Base-by-base conservation (phyloP, 192 early-diverging fungal genomes). In the Chytriomyces sp. region DNA sequence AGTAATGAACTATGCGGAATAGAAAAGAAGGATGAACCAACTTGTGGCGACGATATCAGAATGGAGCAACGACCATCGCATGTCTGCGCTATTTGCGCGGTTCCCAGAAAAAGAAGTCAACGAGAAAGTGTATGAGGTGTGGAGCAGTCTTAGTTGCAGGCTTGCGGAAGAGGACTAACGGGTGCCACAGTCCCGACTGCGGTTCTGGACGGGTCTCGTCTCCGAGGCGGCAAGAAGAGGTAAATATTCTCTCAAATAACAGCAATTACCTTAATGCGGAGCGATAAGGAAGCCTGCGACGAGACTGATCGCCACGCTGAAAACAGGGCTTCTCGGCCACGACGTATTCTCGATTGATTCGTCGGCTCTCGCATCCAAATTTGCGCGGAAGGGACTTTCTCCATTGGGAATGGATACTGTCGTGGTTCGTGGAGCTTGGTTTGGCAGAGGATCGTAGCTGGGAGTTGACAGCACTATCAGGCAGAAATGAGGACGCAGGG, bases 41-140 rank as follows among this genome's bases (percentile, higher is more conserved):
- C n/a, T n/a, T n/a, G n/a, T n/a, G n/a, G n/a, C n/a, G n/a, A n/a
- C n/a, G n/a, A n/a, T n/a, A n/a, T 49, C 60, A 14, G 34, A 62
- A 28, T 62, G 60, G 60, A 39, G 19, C 36, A 62, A 37, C 36
- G 60, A 62, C 34, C 19, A 62, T 8, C 60, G 60, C 19, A 62
- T 62, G 60, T 8, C 8, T 19, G 36, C 31, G 8, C 60, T 62
- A 12, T 62, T 62, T 62, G 12, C 60, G 17, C 60, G 34, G 19
- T 39, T 62, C 28, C 60, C 60, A 25, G 36, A 14, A 36, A 14
- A 30, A 10, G 6, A 12, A 14, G 60, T 62, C 32, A 62, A 62
- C 60, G 19, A 34, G 60, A 28, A 10, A 37, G 7, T 37, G 32
- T 39, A 62, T 26, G 34, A 62, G 14, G 60, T 62, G 39, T n/a